Conservation (phyloP, 176 grass and related monocot genomes). For the Zea luxurians region DNA sequence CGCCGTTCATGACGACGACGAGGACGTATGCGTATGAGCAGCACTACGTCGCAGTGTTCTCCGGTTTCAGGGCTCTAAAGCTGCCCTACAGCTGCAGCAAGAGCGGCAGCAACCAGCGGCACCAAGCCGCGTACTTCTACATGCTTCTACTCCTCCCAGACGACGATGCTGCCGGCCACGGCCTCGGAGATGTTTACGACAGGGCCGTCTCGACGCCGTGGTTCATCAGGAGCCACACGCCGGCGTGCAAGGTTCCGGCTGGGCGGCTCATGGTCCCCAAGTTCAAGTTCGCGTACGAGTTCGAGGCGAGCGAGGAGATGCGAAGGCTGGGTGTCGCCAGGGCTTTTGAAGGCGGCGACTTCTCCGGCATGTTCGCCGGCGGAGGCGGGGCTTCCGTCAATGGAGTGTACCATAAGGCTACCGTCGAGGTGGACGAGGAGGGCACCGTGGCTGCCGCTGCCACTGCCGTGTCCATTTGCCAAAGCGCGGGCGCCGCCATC, state of each 20-base stretch:
- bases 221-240: constrained; percentile 37
- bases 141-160: constrained; percentile 27
- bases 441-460: constrained; percentile 32
- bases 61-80: constrained; percentile 14
- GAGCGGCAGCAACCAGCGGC: background rate
- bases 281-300: constrained; percentile 46
- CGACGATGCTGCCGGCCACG: background rate
- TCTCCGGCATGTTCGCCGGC: constrained; percentile 37
- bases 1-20: constrained; percentile 12
- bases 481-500: too few relatives aligned
- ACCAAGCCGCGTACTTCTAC: constrained; percentile 7
- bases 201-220: constrained; percentile 16
- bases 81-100: background rate
- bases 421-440: constrained; percentile 37
- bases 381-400: background rate
- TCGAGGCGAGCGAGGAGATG: constrained; percentile 36
- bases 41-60: constrained; percentile 2
- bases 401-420: constrained; percentile 36
- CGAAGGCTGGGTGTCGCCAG: background rate
- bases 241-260: background rate
- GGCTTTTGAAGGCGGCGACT: constrained; percentile 31
- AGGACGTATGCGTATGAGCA: background rate
- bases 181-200: constrained; percentile 15
- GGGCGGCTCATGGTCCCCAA: constrained; percentile 31
- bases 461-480: background rate